A percentile compares a stretch with the other conserved stretches of the same genome.
phyloP scores from a whole-genome alignment of 2,329 filamentous ascomycete species.

The Fusarium anthophilum region DNA sequence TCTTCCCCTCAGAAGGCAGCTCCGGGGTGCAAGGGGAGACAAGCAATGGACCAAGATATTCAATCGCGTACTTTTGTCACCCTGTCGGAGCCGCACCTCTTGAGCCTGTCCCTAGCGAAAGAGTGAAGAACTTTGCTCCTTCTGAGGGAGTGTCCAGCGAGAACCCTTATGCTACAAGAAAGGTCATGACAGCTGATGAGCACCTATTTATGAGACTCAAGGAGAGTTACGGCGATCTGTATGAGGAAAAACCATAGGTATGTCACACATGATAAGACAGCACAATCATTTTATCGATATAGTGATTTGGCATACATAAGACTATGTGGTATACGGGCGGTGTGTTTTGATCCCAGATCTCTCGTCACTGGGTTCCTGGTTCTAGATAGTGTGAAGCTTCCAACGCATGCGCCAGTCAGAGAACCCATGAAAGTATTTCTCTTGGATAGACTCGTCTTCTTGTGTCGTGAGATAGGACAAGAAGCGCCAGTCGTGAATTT shows the following conservation, averaged over 20 bases:
- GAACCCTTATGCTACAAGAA: constrained; percentile 62
- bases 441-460: constrained; percentile 47
- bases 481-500: constrained; percentile 59
- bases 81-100: constrained; percentile 64
- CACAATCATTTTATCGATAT: background rate
- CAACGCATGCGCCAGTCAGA: constrained; percentile 56
- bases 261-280: background rate
- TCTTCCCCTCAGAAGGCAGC: constrained; percentile 63
- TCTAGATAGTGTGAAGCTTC: constrained; percentile 54
- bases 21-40: constrained; percentile 54
- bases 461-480: constrained; percentile 52
- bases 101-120: constrained; percentile 67
- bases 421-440: constrained; percentile 48
- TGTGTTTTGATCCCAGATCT: background rate
- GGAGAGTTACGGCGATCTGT: constrained; percentile 67
- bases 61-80: constrained; percentile 75
- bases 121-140: constrained; percentile 57
- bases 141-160: constrained; percentile 43
- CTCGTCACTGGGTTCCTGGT: background rate
- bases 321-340: background rate
- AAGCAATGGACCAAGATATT: constrained; percentile 65
- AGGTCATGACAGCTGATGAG: constrained; percentile 70
- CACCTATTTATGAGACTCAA: constrained; percentile 69
- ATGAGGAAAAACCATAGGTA: constrained; percentile 52
- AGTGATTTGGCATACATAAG: background rate